Percentiles rank a stretch among this genome's conserved stretches.
phyloP scores from a whole-genome alignment of 768 basidiomycete genomes.

The Boletus speciosus region DNA sequence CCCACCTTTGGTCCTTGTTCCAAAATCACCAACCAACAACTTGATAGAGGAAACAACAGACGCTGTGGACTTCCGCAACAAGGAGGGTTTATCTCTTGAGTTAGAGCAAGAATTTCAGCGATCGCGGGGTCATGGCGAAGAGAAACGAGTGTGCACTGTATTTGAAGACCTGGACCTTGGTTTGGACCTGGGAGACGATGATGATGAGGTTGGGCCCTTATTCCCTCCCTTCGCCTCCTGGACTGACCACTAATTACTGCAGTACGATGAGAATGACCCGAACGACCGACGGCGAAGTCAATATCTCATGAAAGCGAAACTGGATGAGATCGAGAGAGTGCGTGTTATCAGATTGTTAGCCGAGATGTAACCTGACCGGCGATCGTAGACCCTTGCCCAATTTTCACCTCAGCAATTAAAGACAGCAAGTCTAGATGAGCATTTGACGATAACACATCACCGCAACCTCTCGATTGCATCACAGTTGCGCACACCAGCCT shows the following conservation, averaged over 20 bases:
- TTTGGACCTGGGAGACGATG: slow-evolving; percentile 40
- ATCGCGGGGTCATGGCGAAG: slow-evolving; percentile 36
- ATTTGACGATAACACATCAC: slow-evolving; percentile 19
- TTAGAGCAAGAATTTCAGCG: slow-evolving; percentile 29
- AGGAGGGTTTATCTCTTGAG: slow-evolving; percentile 22
- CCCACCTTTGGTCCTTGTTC: slow-evolving; percentile 53
- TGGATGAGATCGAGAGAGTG: slow-evolving; percentile 79
- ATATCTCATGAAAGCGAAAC: slow-evolving; percentile 64
- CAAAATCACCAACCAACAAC: slow-evolving; percentile 32
- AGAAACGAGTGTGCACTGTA: slow-evolving; percentile 44
- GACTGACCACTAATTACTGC: slow-evolving; percentile 15
- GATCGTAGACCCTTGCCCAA: slow-evolving; percentile 54
- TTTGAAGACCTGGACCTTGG: slow-evolving; percentile 47
- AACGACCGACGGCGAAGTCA: slow-evolving; percentile 75
- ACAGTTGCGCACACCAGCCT: slow-evolving; percentile 5
- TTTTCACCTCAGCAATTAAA: slow-evolving; percentile 54
- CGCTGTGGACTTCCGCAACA: slow-evolving; percentile 5
- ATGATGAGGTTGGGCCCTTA: slow-evolving; percentile 37
- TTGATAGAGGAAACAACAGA: slow-evolving; percentile 26
- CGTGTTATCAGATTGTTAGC: slow-evolving; percentile 16
- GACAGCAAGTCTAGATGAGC: slow-evolving; percentile 19
- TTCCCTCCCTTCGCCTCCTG: not conserved
- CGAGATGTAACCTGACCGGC: slow-evolving; percentile 9
- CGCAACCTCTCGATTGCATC: slow-evolving; percentile 13
- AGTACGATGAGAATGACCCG: slow-evolving; percentile 71